phyloP scores from a whole-genome alignment of 2,329 filamentous ascomycete genomes.

The Harringtonia lauricola region DNA sequence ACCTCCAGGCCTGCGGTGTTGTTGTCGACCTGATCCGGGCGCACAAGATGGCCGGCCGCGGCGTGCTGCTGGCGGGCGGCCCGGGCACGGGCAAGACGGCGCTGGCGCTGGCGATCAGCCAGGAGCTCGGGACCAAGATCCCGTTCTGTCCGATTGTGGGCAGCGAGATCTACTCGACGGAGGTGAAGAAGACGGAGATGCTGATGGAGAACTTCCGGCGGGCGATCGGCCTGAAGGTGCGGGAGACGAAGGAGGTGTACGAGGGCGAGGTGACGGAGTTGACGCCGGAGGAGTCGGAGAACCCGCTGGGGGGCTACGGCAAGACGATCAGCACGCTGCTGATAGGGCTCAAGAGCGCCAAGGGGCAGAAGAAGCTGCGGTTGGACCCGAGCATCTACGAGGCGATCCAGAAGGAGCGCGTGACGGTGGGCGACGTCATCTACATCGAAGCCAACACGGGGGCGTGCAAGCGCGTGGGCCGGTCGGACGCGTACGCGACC shows the following conservation, averaged over 20 bases:
- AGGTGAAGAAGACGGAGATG: conserved; percentile 99
- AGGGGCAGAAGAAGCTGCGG: conserved; percentile 94
- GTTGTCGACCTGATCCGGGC: conserved; percentile 92
- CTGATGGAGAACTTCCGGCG: conserved; percentile 98
- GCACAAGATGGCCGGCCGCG: conserved; percentile 95
- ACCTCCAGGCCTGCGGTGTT: conserved; percentile 73
- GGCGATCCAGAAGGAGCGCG: conserved; percentile 95
- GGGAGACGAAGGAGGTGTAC: conserved; percentile 98
- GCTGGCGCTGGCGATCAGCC: conserved; percentile 86
- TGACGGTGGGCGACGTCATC: conserved; percentile 92
- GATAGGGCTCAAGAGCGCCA: conserved; percentile 88
- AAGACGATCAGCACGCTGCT: conserved; percentile 94
- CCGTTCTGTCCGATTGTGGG: conserved; percentile 97
- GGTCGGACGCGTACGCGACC: conserved; percentile 93
- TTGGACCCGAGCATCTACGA: conserved; percentile 98
- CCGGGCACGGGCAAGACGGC: conserved; percentile 97
- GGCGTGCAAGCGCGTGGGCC: conserved; percentile 90
- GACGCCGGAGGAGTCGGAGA: conserved; percentile 95
- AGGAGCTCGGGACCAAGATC: conserved; percentile 95
- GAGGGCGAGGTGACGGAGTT: conserved; percentile 97
- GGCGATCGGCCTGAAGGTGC: conserved; percentile 91
- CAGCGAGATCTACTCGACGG: conserved; percentile 93
- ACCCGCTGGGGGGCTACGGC: conserved; percentile 90
- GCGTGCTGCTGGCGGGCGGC: conserved; percentile 84
- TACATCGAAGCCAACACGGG: conserved; percentile 99